Evolutionary conservation across 345 rosid species (phyloP).

Genomic region (Cardamine chenopodiifolia): DNA sequence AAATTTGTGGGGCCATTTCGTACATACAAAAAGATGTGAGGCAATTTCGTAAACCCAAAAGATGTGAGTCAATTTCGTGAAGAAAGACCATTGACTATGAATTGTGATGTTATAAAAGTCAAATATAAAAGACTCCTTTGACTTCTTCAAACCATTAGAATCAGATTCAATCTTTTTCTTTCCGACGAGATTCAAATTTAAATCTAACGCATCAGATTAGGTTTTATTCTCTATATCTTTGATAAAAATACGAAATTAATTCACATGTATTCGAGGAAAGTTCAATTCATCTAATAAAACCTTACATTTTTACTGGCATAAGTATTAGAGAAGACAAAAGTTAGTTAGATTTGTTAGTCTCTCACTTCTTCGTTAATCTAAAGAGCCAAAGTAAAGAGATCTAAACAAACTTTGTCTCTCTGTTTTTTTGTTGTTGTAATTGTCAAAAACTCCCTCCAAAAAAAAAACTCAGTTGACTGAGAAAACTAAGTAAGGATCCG

Average conservation of each 20-base stretch:
- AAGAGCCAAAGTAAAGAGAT: background rate
- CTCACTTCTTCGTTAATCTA: constrained; percentile 15
- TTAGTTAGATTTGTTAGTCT: background rate
- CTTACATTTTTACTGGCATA: background rate
- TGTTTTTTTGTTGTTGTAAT: no score
- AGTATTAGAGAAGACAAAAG: background rate
- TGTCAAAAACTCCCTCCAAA: constrained; percentile 26
- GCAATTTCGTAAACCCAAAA: background rate
- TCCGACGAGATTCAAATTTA: background rate
- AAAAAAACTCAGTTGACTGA: constrained; percentile 16
- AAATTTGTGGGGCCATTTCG: background rate
- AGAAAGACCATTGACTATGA: background rate
- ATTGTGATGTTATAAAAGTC: background rate
- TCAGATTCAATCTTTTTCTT: background rate
- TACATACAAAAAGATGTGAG: background rate
- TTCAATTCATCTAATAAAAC: background rate
- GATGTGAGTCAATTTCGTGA: background rate
- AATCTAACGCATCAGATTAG: background rate
- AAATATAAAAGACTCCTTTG: background rate
- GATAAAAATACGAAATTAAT: background rate
- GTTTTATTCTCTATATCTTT: background rate
- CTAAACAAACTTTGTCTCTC: background rate
- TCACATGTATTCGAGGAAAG: background rate
- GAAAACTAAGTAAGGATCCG: constrained; percentile 19
- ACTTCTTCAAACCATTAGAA: background rate